Evolutionary conservation across 768 basidiomycete species (phyloP).

Genomic region (Clitopilus passeckerianus): DNA sequence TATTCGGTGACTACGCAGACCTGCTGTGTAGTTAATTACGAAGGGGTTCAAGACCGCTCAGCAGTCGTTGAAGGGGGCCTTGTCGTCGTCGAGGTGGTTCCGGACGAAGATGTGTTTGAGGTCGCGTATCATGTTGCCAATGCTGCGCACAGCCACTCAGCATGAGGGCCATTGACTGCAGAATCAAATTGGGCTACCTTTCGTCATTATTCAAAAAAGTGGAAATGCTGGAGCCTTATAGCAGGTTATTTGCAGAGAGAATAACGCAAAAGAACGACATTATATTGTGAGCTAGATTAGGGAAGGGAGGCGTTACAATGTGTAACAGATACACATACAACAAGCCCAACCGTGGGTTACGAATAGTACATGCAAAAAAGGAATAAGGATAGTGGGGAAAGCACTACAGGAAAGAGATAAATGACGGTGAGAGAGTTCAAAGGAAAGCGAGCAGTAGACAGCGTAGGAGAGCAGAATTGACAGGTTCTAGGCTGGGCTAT

Average conservation of each 20-base stretch:
- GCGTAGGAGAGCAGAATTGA: background rate
- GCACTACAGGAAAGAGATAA: background rate
- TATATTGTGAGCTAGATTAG: background rate
- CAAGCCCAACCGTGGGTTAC: background rate
- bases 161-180: background rate
- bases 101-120: slow-evolving; percentile 27
- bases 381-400: background rate
- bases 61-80: background rate
- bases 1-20: background rate
- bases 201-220: no score
- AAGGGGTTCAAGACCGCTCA: slow-evolving; percentile 23
- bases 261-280: background rate
- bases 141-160: background rate
- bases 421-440: background rate
- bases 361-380: background rate
- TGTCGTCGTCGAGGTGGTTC: slow-evolving; percentile 28
- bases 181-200: no score
- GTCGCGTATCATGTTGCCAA: background rate
- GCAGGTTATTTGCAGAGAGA: no score
- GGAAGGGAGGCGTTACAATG: background rate
- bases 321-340: background rate
- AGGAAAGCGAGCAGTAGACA: background rate
- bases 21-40: slow-evolving; percentile 21
- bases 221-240: no score
- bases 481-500: background rate